Base-by-base conservation (phyloP, 1,284 basidiomycete genomes). In the Pseudozyma hubeiensis region DNA sequence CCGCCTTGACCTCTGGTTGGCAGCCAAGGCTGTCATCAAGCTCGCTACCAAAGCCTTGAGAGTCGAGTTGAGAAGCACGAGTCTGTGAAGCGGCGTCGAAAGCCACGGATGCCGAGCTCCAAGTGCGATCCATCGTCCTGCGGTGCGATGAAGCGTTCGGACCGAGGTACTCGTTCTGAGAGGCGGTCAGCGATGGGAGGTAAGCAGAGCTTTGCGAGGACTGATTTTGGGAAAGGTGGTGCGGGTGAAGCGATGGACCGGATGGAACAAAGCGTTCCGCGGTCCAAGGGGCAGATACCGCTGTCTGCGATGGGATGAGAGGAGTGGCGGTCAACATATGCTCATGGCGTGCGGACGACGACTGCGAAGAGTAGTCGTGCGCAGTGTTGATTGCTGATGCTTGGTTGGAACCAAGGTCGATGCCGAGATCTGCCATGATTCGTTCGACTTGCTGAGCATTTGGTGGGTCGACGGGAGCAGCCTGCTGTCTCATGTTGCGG, bases 341-440 rank as follows among this genome's bases (percentile, higher is more conserved):
- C 1, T 29, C n/a, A 33, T 52, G 45, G 5, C 48, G 53, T 4
- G 45, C 33, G 35, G 45, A 45, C 2, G 53, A 41, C 5, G 30
- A 24, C 14, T 61, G 54, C 4, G 53, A 37, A 9, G 53, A 39
- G 13, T 48, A 39, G 37, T 7, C 34, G 8, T 47, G 57, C 13
- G 64, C 40, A 24, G 46, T 19, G n/a, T 53, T 54, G 10, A 30
- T 43, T 2, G 51, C 10, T 3, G 52, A 35, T 19, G 31, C 41
- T 56, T 63, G 66, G 35, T 45, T 46, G 7, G 52, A 30, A 1
- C 35, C 11, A 17, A 69, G 45, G 50, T 64, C 56, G 17, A 69
- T 47, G 24, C 66, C 66, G 19, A 69, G 66, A 4, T 59, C 60
- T 8, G 61, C 61, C 52, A 69, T 59, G 53, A 69, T 64, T 31